These are phyloP conservation scores for Peronospora destructor DNA, from an alignment of 352 stramenopile species.

Conservation along the genomic window DNA sequence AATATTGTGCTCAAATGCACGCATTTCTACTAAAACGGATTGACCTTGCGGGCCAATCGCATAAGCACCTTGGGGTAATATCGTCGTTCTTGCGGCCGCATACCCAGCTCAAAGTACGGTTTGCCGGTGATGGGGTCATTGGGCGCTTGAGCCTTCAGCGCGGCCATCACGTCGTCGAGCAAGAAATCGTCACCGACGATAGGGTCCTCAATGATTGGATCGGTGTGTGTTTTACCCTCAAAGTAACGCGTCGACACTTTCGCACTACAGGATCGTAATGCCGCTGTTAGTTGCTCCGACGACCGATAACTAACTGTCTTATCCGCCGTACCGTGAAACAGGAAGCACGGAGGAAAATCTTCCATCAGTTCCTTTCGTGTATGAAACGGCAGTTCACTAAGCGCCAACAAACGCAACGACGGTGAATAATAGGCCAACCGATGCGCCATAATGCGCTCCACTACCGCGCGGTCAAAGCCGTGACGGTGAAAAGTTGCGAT, in stretches of 20 bases:
- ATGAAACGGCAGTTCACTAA: conserved; percentile 30
- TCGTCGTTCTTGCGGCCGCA: conserved; percentile 31
- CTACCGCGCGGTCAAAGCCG: conserved; percentile 69
- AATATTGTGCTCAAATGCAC: conserved; percentile 15
- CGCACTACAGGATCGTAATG: conserved; percentile 38
- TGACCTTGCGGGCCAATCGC: conserved; percentile 42
- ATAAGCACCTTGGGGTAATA: conserved; percentile 48
- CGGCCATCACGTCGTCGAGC: conserved; percentile 44
- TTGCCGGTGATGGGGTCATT: conserved; percentile 27
- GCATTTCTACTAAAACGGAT: conserved; percentile 42
- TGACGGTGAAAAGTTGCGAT: conserved; percentile 74
- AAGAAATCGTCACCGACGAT: conserved; percentile 62
- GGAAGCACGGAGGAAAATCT: conserved; percentile 46
- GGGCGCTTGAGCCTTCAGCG: conserved; percentile 39
- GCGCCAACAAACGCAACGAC: conserved; percentile 35
- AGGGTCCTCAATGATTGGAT: conserved; percentile 88
- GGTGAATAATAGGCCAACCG: conserved; percentile 52
- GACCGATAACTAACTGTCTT: conserved; percentile 54
- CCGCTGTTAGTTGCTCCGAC: conserved; percentile 42
- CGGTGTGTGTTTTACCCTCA: conserved; percentile 83
- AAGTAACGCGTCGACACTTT: conserved; percentile 65
- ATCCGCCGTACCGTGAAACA: conserved; percentile 68
- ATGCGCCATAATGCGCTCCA: conserved; percentile 81
- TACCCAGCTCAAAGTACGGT: conserved; percentile 29
- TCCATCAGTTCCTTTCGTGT: conserved; percentile 22